Percentiles rank a stretch among this genome's conserved stretches.
These are phyloP conservation scores for Chamaenerion angustifolium DNA, from an alignment of 345 rosid species.

Conservation along the genomic window DNA sequence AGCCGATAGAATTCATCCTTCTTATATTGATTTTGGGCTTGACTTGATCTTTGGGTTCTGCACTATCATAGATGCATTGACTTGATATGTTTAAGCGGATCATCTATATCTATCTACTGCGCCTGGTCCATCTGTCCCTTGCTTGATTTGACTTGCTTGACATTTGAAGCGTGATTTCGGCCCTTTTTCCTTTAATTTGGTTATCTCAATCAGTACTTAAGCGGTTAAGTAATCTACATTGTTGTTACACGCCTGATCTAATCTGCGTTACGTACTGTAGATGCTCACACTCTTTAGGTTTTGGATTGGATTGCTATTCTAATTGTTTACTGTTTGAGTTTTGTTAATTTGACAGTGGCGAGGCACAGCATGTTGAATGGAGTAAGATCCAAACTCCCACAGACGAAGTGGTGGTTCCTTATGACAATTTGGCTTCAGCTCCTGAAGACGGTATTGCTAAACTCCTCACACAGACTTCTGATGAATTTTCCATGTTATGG, in stretches of 20 bases:
- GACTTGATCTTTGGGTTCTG: background rate
- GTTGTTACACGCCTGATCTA: too few relatives aligned
- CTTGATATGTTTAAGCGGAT: too few relatives aligned
- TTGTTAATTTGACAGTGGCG: constrained; percentile 23
- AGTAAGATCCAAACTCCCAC: constrained; percentile 52
- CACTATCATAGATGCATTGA: too few relatives aligned
- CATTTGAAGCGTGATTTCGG: too few relatives aligned
- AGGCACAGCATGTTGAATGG: constrained; percentile 47
- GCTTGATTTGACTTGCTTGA: too few relatives aligned
- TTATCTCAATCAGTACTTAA: too few relatives aligned
- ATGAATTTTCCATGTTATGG: constrained; percentile 2
- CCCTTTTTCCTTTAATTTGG: too few relatives aligned
- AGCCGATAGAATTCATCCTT: background rate
- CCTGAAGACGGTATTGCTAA: constrained; percentile 22
- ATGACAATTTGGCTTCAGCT: constrained; percentile 29
- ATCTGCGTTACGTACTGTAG: too few relatives aligned
- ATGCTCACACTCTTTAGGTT: background rate
- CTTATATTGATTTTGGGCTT: background rate
- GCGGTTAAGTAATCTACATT: too few relatives aligned
- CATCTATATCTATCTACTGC: too few relatives aligned
- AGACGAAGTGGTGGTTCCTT: constrained; percentile 51
- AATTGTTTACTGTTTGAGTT: background rate
- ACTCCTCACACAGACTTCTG: background rate
- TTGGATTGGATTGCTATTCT: background rate
- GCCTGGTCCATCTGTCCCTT: too few relatives aligned